Evolutionary conservation across 768 basidiomycete genomes (phyloP), one percentile per base, ranked within the genome.

Genomic region (Pilatotrama ljubarskyi): DNA sequence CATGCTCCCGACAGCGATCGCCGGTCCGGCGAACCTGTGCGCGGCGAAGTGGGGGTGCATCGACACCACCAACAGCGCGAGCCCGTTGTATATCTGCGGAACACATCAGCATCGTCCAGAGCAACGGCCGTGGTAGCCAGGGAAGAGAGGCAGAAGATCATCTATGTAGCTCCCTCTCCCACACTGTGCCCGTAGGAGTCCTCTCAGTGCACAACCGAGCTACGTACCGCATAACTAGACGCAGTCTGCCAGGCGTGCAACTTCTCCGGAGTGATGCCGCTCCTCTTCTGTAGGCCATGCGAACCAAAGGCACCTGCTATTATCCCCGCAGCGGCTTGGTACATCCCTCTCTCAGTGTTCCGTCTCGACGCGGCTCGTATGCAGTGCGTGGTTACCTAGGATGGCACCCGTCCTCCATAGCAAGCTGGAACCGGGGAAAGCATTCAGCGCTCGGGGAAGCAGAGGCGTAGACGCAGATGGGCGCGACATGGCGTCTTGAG

Each of bases 261-360:
- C 24, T 78, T 76, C 20, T 84, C 84, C 10, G 77, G 50, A 8
- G 84, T 81, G 8, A 84, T 76, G 0, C 79, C 80, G 17, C 73
- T 66, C 43, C 76, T 71, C n/a, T 72, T 69, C 61, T 78, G 78
- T 55, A 91, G 76, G 11, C 74, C 83, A 70, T 91, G 89, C 11
- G 84, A 76, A 64, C 89, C 89, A 70, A 90, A 88, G 46, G 88
- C 88, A 8, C 86, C 86, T 26, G 82, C 70, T 25, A 83, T 61
- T 64, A 88, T 82, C 35, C 88, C 87, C 46, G 70, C 51, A 11
- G 80, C 70, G 26, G 76, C 80, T 76, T 6, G 14, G 5, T 3
- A 3, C 38, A 40, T 14, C 14, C 38, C 14, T 6, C 11, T 18
- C 36, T 44, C 17, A 13, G 13, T 15, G 9, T 5, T 18, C 15